A percentile compares a stretch with the other conserved stretches of the same genome.
Evolutionary conservation across 2,329 filamentous ascomycete genomes (phyloP).

Genomic region (Daldinia eschscholtzii): DNA sequence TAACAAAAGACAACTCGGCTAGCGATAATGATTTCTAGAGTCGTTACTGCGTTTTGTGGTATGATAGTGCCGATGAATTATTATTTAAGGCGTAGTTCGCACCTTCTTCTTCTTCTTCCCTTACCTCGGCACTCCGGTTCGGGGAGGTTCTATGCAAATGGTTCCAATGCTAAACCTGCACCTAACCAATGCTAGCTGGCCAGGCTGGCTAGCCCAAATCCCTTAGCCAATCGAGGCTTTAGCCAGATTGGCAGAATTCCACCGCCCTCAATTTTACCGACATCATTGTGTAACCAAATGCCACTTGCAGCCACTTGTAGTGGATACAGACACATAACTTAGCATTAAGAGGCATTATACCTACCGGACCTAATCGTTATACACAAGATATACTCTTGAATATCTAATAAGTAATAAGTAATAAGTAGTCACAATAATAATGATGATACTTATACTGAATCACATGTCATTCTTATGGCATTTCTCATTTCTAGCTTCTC

Average conservation of each 20-base stretch:
- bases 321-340: background rate
- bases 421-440: background rate
- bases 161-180: constrained; percentile 1
- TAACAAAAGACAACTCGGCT: too few species aligned
- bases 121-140: constrained; percentile 47
- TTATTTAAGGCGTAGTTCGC: constrained; percentile 21
- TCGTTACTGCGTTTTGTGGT: background rate
- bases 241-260: constrained; percentile 25
- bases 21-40: background rate
- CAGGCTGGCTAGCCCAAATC: background rate
- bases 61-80: constrained; percentile 19
- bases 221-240: constrained; percentile 22
- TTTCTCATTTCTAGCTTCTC: constrained; percentile 26
- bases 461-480: background rate
- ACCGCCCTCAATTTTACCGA: constrained; percentile 19
- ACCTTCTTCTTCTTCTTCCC: constrained; percentile 9
- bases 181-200: constrained; percentile 9
- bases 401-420: too few species aligned
- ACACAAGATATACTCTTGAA: background rate
- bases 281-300: background rate
- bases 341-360: too few species aligned
- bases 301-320: background rate
- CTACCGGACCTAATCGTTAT: too few species aligned
- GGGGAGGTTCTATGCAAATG: constrained; percentile 3
- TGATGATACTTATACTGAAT: background rate